These are phyloP conservation scores for Cladosporium cucumerinum DNA, from an alignment of 2,329 filamentous ascomycete genomes.

Conservation along the genomic window DNA sequence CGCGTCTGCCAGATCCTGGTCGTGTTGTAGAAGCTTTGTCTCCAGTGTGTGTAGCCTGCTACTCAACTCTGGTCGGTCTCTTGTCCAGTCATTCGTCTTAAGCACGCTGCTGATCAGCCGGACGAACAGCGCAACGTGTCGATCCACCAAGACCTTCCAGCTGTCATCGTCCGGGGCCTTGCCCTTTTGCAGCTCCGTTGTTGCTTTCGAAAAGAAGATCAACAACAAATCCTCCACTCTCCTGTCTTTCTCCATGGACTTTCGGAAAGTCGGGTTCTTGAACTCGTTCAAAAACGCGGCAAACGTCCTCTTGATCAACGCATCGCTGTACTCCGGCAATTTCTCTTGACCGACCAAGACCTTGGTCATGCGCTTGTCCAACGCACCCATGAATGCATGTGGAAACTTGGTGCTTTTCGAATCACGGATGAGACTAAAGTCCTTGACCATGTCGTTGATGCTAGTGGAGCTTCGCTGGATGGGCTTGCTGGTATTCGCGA, in stretches of 20 bases:
- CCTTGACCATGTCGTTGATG: conserved; percentile 81
- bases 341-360: conserved; percentile 79
- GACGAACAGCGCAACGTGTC: conserved; percentile 92
- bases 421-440: conserved; percentile 68
- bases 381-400: conserved; percentile 65
- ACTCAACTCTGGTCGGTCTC: conserved; percentile 80
- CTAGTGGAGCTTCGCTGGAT: conserved; percentile 67
- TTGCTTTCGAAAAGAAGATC: conserved; percentile 94
- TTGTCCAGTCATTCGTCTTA: conserved; percentile 78
- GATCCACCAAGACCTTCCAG: conserved; percentile 89
- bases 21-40: conserved; percentile 88
- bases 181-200: conserved; percentile 80
- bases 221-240: conserved; percentile 88
- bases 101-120: conserved; percentile 77
- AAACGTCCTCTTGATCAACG: conserved; percentile 89
- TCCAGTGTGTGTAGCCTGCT: conserved; percentile 76
- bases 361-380: conserved; percentile 75
- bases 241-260: conserved; percentile 88
- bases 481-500: conserved; percentile 57
- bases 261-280: conserved; percentile 82
- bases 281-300: conserved; percentile 91
- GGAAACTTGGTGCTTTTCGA: conserved; percentile 69
- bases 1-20: conserved; percentile 76
- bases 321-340: conserved; percentile 84
- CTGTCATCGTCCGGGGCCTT: conserved; percentile 75